These are phyloP conservation scores for Skeletonema costatum DNA, from an alignment of 108 stramenopile genomes.

Conservation along the genomic window DNA sequence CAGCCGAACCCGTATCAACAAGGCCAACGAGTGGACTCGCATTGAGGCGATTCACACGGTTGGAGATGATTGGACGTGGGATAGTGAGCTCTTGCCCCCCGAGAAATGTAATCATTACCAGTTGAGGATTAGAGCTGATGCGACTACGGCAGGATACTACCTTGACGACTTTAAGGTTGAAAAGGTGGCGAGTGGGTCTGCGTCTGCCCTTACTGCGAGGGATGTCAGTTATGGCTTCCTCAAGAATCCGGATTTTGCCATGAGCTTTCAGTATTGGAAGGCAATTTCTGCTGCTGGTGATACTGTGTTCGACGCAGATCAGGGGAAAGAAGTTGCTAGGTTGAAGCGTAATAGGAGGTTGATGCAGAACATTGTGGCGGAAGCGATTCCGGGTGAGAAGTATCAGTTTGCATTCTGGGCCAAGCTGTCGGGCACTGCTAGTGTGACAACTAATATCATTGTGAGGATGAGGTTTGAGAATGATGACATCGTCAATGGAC, in stretches of 20 bases:
- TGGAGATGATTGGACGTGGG: constrained; percentile 40
- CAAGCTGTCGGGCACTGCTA: background rate
- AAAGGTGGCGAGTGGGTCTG: constrained; percentile 1
- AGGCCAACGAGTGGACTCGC: constrained; percentile 27
- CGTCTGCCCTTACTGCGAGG: background rate
- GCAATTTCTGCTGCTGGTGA: background rate
- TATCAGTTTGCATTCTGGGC: constrained; percentile 23
- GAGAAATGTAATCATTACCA: constrained; percentile 39
- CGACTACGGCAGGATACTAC: constrained; percentile 15
- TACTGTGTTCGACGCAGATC: constrained; percentile 8
- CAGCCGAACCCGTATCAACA: constrained; percentile 13
- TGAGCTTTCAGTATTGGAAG: constrained; percentile 24
- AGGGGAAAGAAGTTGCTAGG: constrained; percentile 14
- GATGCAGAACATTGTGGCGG: constrained; percentile 18
- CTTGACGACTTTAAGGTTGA: constrained; percentile 34
- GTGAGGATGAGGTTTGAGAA: constrained; percentile 30
- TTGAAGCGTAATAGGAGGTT: constrained; percentile 16
- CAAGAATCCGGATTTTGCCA: constrained; percentile 28
- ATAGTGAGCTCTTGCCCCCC: constrained; percentile 12
- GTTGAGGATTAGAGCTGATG: constrained; percentile 22
- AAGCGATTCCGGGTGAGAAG: constrained; percentile 9
- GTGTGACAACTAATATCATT: constrained; percentile 11
- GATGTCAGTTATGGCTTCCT: constrained; percentile 21
- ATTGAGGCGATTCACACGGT: constrained; percentile 32
- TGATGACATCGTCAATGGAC: constrained; percentile 24